These are phyloP conservation scores for Paracorniculantispora psalliotae DNA, from an alignment of 2,329 filamentous ascomycete species.

Conservation along the genomic window DNA sequence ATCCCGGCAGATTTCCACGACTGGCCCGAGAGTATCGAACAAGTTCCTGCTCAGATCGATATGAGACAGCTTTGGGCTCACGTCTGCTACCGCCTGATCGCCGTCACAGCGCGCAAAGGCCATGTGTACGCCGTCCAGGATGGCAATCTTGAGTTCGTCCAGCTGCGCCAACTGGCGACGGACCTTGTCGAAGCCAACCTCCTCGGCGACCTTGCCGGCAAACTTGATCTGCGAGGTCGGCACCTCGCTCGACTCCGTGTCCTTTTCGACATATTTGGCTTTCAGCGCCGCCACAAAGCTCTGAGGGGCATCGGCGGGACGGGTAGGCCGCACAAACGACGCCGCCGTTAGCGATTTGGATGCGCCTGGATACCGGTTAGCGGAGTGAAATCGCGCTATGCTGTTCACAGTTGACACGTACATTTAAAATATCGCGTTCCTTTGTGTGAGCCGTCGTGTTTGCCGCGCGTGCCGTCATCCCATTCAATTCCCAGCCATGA, in stretches of 20 bases:
- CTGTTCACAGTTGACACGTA: constrained; percentile 34
- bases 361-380: constrained; percentile 43
- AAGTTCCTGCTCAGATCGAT: constrained; percentile 83
- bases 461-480: constrained; percentile 82
- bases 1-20: constrained; percentile 66
- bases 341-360: constrained; percentile 64
- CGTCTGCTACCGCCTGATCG: constrained; percentile 38
- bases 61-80: constrained; percentile 66
- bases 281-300: constrained; percentile 76
- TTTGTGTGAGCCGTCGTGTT: constrained; percentile 82
- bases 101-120: constrained; percentile 28
- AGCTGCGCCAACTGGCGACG: constrained; percentile 72
- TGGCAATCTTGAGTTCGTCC: constrained; percentile 70
- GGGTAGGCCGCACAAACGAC: constrained; percentile 79
- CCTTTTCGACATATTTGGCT: constrained; percentile 68
- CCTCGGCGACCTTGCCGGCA: constrained; percentile 82
- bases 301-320: constrained; percentile 61
- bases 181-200: constrained; percentile 94
- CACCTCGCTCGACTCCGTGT: constrained; percentile 27
- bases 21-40: constrained; percentile 61
- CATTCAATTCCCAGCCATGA: constrained; percentile 94
- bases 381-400: not conserved
- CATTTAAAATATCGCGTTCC: constrained; percentile 79
- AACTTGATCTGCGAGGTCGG: constrained; percentile 49
- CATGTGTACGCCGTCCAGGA: constrained; percentile 74